These are phyloP conservation scores for Leccinellum luteum DNA, from an alignment of 768 basidiomycete species.

Conservation along the genomic window DNA sequence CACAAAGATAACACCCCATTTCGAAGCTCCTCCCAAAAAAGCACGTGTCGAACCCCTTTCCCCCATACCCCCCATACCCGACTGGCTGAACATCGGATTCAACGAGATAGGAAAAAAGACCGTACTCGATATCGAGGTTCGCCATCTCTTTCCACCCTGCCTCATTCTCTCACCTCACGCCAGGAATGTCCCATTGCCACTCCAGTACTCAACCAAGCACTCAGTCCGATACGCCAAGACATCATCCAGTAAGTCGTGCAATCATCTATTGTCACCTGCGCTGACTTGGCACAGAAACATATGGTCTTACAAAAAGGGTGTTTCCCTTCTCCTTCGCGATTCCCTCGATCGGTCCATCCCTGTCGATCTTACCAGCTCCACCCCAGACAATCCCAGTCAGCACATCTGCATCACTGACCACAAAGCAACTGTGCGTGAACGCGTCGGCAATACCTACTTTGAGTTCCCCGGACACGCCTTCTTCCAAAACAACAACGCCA, in stretches of 20 bases:
- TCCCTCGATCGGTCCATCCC: constrained; percentile 47
- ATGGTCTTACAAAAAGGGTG: constrained; percentile 77
- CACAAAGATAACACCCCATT: constrained; percentile 97
- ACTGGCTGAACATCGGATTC: constrained; percentile 88
- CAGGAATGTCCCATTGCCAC: constrained; percentile 94
- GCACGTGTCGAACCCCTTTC: constrained; percentile 11
- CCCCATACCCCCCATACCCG: constrained; percentile 37
- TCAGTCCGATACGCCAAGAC: constrained; percentile 56
- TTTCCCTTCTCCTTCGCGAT: constrained; percentile 88
- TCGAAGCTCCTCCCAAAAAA: constrained; percentile 68
- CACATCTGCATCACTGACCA: constrained; percentile 86
- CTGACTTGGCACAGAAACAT: constrained; percentile 58
- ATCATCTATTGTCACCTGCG: not conserved
- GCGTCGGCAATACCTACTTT: constrained; percentile 77
- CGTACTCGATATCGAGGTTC: constrained; percentile 89
- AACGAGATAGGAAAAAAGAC: constrained; percentile 71
- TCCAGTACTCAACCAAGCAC: constrained; percentile 66
- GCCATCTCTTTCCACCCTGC: not conserved
- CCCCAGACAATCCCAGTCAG: constrained; percentile 43
- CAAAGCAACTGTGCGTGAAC: constrained; percentile 76
- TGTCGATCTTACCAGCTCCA: constrained; percentile 20
- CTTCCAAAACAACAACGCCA: constrained; percentile 98
- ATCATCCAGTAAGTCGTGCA: constrained; percentile 58
- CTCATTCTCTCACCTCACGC: not conserved
- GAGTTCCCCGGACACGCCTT: constrained; percentile 87